Conservation (phyloP, 495 filamentous ascomycete species). For the Trichoderma gamsii region DNA sequence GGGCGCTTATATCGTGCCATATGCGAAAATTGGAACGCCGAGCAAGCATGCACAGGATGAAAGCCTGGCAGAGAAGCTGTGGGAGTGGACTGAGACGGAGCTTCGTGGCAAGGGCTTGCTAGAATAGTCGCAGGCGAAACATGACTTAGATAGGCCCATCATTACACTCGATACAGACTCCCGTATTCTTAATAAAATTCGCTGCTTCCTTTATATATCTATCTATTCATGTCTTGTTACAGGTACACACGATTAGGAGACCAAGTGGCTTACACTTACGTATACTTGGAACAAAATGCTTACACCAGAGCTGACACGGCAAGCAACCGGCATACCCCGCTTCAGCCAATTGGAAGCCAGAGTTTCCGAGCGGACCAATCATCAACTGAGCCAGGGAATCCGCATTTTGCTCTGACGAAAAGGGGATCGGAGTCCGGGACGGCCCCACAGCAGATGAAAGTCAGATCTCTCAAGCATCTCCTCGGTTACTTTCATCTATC, state of each 20-base stretch:
- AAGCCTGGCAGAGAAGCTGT: conserved; percentile 22
- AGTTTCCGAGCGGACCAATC: conserved; percentile 12
- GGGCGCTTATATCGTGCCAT: conserved; percentile 19
- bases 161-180: no score
- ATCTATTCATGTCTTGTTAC: no score
- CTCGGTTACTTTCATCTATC: neutral
- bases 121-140: neutral
- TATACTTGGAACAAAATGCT: neutral
- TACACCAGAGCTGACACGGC: neutral
- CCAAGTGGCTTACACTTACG: no score
- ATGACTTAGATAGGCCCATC: neutral
- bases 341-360: neutral
- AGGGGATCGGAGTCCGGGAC: neutral
- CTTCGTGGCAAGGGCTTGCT: conserved; percentile 22
- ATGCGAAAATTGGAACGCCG: conserved; percentile 20
- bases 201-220: no score
- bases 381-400: neutral
- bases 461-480: neutral
- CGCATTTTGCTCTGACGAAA: neutral
- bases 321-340: conserved; percentile 28
- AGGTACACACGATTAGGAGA: no score
- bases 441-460: neutral
- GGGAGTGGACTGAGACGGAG: conserved; percentile 28
- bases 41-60: conserved; percentile 19
- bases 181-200: no score